Percentiles rank a stretch among this genome's conserved stretches.
Conservation (phyloP, 331 rosid genomes). For the Telfairia occidentalis region DNA sequence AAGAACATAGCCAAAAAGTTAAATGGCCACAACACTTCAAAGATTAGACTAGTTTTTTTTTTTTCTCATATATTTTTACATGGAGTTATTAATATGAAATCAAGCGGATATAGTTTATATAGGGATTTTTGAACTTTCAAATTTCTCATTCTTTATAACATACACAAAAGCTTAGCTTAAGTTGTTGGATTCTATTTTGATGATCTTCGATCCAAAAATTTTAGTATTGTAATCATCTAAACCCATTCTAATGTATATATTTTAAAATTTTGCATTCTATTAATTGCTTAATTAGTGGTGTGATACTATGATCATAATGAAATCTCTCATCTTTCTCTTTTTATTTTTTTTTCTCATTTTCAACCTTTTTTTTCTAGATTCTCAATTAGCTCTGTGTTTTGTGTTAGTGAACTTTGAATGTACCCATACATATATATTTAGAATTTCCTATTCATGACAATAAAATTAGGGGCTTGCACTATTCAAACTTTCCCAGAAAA, state of each 20-base stretch:
- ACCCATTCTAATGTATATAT: background rate
- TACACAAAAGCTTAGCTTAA: background rate
- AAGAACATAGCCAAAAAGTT: background rate
- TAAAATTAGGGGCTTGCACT: background rate
- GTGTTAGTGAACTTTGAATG: background rate
- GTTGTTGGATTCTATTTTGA: background rate
- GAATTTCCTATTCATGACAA: background rate
- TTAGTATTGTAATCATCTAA: background rate
- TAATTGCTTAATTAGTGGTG: too few species aligned
- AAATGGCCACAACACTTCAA: background rate
- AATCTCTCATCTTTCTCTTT: background rate
- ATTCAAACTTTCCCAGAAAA: background rate
- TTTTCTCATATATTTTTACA: background rate
- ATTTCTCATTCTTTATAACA: too few species aligned
- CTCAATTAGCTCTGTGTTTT: background rate
- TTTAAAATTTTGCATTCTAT: background rate
- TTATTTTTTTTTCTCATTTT: background rate
- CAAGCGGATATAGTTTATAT: background rate
- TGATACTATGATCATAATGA: background rate
- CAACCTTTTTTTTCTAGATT: background rate
- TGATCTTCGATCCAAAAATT: background rate
- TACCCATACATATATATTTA: background rate
- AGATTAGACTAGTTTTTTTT: background rate
- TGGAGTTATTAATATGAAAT: background rate
- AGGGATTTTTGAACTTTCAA: background rate